These are phyloP conservation scores for Wallemia hederae DNA, from an alignment of 1,284 basidiomycete species.

Conservation along the genomic window DNA sequence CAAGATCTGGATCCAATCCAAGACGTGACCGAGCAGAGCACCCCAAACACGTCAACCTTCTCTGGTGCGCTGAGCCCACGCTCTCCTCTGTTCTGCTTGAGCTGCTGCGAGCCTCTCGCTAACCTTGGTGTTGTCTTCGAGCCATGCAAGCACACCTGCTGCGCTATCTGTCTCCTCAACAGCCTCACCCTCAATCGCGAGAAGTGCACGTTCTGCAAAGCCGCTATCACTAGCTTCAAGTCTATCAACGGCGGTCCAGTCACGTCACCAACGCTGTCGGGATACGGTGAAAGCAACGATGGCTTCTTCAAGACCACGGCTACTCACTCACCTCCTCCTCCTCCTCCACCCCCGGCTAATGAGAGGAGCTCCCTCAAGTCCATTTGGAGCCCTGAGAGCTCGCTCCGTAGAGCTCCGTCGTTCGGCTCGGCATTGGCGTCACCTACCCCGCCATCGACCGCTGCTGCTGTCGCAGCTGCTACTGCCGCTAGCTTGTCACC, in stretches of 20 bases:
- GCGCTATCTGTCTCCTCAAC: background rate
- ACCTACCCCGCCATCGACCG: background rate
- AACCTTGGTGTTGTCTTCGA: background rate
- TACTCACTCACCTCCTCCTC: background rate
- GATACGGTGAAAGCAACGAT: background rate
- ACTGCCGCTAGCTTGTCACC: too few species aligned
- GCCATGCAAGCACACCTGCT: background rate
- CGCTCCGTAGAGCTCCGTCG: background rate
- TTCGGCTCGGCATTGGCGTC: background rate
- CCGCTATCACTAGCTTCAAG: background rate
- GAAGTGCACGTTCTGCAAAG: background rate
- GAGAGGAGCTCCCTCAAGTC: background rate
- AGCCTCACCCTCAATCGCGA: background rate
- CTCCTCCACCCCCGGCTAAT: too few species aligned
- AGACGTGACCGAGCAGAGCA: background rate
- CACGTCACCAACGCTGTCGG: background rate
- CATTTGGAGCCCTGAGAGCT: background rate
- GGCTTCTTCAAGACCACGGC: background rate
- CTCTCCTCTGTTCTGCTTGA: background rate
- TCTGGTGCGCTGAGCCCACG: background rate
- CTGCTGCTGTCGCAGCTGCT: too few species aligned
- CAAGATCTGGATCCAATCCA: background rate
- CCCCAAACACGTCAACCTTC: background rate
- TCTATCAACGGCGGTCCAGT: background rate
- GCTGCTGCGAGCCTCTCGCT: background rate